Base-by-base conservation (phyloP, 306 rosid genomes). In the Acmispon strigosus region DNA sequence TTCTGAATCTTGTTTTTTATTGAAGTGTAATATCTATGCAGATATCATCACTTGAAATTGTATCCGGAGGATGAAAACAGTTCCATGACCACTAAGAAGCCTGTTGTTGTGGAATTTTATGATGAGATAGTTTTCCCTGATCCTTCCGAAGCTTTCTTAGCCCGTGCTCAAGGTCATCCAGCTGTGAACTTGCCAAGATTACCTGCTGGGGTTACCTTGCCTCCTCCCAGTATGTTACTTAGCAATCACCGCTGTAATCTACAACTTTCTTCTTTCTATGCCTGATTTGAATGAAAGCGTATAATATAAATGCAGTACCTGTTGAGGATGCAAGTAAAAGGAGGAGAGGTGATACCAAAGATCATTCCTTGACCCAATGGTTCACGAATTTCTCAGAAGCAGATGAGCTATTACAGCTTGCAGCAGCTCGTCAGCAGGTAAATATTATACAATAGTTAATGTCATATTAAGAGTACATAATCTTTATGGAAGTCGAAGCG, bases 371-470 rank as follows among this genome's bases (percentile, higher is more conserved):
- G 54, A 73, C 69, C 83, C 91, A 86, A 66, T 85, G 88, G 95
- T 88, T 90, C 80, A 72, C 54, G 67, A 86, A 86, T 76, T 88
- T 86, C 81, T 92, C 92, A 18, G 96, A 88, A 86, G 90, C 90
- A 75, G 98, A 92, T 82, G 94, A 88, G 66, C 86, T 91, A 16
- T 78, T 86, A 65, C 91, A 85, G 86, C 91, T 88, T 76, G 96
- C 92, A 37, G 90, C 96, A 73, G 95, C 92, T 80, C 89, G 85
- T 24, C 92, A 88, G 66, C 95, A 88, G 95, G 98, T 88, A 63
- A 17, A 27, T 53, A 14, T 63, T 63, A 55, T 42, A 69, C 41
- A 20, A 56, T 52, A 37, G 34, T 54, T 27, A 54, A 16, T 53
- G 54, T 76, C 54, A 32, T 62, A 76, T 58, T 64, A 62, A 8